These are phyloP conservation scores for Cucumis sativus DNA, from an alignment of 306 rosid species.

Conservation along the genomic window DNA sequence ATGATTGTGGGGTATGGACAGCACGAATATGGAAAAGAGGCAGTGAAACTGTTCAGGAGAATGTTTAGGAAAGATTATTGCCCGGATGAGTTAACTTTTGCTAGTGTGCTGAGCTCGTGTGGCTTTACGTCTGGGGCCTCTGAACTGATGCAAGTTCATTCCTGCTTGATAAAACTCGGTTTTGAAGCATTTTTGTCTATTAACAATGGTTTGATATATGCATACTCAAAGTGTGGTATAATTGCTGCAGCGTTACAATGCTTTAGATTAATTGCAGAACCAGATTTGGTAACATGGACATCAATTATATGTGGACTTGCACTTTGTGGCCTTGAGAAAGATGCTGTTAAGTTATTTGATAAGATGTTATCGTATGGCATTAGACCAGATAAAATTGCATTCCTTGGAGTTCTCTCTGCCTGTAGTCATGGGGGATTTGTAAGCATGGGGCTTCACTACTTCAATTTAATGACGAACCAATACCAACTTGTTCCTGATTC, in stretches of 20 bases:
- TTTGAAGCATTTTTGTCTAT: slow-evolving; percentile 39
- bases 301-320: slow-evolving; percentile 56
- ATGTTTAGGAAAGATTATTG: slow-evolving; percentile 33
- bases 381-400: slow-evolving; percentile 42
- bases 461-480: slow-evolving; percentile 33
- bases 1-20: slow-evolving; percentile 55
- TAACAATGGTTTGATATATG: slow-evolving; percentile 41
- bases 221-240: slow-evolving; percentile 68
- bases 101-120: slow-evolving; percentile 55
- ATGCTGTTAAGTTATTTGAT: slow-evolving; percentile 45
- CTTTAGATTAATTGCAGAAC: slow-evolving; percentile 31
- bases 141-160: slow-evolving; percentile 48
- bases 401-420: slow-evolving; percentile 65
- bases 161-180: slow-evolving; percentile 34
- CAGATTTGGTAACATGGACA: slow-evolving; percentile 65
- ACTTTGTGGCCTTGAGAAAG: slow-evolving; percentile 52
- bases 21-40: slow-evolving; percentile 36
- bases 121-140: slow-evolving; percentile 30
- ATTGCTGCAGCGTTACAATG: slow-evolving; percentile 36
- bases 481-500: slow-evolving; percentile 42
- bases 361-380: slow-evolving; percentile 42
- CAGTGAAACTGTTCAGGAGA: slow-evolving; percentile 36
- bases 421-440: slow-evolving; percentile 59
- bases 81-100: slow-evolving; percentile 55
- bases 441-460: slow-evolving; percentile 43